phyloP scores from a whole-genome alignment of 495 filamentous ascomycete species.

The Penicillium subrubescens region DNA sequence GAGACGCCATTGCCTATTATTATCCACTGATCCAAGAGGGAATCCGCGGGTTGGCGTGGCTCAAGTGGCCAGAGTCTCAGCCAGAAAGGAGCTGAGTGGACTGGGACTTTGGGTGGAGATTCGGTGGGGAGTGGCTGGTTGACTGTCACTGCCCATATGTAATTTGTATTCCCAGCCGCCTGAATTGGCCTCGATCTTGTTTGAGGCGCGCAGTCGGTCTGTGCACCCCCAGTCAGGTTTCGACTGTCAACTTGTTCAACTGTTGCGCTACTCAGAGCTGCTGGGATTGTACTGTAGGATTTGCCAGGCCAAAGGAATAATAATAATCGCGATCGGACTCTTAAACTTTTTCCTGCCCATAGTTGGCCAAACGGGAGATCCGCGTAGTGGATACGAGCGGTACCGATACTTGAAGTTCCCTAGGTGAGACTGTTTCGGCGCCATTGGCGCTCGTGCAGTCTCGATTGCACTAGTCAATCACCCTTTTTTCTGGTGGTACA shows the following conservation, averaged over 20 bases:
- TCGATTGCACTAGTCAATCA: neutral
- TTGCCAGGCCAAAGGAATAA: neutral
- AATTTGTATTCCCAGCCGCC: neutral
- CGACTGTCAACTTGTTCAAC: neutral
- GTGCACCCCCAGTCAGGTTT: neutral
- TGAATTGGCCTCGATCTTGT: neutral
- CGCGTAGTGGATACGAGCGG: neutral
- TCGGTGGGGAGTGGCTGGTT: neutral
- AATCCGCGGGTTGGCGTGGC: slow-evolving; percentile 6
- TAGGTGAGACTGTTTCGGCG: neutral
- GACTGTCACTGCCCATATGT: neutral
- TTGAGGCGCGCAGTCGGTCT: neutral
- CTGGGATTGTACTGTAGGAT: neutral
- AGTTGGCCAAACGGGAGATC: neutral
- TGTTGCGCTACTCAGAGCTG: neutral
- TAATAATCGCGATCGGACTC: neutral
- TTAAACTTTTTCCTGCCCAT: neutral
- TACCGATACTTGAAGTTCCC: neutral
- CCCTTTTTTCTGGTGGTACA: neutral
- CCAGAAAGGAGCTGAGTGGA: neutral
- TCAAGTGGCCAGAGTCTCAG: slow-evolving; percentile 5
- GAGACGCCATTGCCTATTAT: slow-evolving; percentile 13
- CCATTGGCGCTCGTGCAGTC: neutral
- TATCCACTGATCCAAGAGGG: slow-evolving; percentile 12
- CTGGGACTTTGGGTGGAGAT: too few relatives aligned